These are phyloP conservation scores for Trichopus zeylanicus DNA, from an alignment of 116 monocot species.

Conservation along the genomic window DNA sequence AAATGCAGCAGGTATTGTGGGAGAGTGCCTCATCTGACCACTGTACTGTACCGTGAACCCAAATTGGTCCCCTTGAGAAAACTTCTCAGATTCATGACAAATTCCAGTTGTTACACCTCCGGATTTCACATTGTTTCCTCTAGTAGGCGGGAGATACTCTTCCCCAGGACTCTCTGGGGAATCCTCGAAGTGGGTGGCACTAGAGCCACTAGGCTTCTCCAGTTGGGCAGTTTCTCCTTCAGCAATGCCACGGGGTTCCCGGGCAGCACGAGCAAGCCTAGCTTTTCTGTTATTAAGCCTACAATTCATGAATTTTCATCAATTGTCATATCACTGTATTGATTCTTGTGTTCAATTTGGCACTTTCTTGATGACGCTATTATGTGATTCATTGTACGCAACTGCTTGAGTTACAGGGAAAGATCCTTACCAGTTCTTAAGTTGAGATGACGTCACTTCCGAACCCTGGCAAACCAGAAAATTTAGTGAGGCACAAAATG, in stretches of 20 bases:
- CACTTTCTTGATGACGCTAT: no score
- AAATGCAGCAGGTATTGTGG: conserved; percentile 2
- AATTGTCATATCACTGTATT: background rate
- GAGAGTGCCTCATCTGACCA: conserved; percentile 1
- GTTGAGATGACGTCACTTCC: conserved; percentile 85
- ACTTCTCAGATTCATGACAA: conserved; percentile 9
- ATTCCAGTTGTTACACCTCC: no score
- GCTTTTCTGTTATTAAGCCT: conserved; percentile 96
- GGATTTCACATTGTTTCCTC: conserved; percentile 12
- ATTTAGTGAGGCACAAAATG: background rate
- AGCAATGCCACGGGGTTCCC: conserved; percentile 43
- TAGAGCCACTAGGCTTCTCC: conserved; percentile 21
- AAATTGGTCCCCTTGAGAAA: conserved; percentile 7
- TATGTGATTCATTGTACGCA: background rate
- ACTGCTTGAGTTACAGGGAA: background rate
- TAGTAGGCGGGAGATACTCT: conserved; percentile 26
- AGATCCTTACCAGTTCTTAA: conserved; percentile 83
- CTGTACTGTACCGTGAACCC: conserved; percentile 3
- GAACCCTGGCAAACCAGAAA: conserved; percentile 57
- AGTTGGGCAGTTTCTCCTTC: conserved; percentile 51
- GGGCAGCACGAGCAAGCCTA: conserved; percentile 74
- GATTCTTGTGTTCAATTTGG: background rate
- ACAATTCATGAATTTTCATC: background rate
- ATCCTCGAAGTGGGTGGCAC: conserved; percentile 37
- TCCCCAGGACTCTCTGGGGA: conserved; percentile 61